A percentile compares a stretch with the other conserved stretches of the same genome.
These are phyloP conservation scores for Pistacia atlantica DNA, from an alignment of 345 rosid species.

Conservation along the genomic window DNA sequence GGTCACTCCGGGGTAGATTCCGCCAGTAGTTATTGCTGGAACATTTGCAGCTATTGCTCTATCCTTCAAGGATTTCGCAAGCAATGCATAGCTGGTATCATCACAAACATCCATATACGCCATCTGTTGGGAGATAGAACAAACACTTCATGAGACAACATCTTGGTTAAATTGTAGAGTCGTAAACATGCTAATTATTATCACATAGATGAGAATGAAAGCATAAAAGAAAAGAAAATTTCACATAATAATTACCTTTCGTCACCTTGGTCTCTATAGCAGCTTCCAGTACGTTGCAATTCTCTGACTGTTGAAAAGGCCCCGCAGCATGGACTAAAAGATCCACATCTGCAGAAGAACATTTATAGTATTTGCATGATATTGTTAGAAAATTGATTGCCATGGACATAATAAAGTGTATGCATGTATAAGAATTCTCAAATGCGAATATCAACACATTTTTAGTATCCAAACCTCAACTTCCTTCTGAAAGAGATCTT, in stretches of 20 bases:
- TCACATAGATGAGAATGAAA: conserved; percentile 5
- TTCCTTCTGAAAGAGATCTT: too few species aligned
- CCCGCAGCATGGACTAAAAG: conserved; percentile 96
- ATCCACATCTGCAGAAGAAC: conserved; percentile 68
- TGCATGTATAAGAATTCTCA: background rate
- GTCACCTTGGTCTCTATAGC: conserved; percentile 98
- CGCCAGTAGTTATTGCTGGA: conserved; percentile 82
- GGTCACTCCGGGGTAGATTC: conserved; percentile 98
- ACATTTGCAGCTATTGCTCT: conserved; percentile 73
- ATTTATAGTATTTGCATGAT: background rate
- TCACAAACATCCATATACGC: conserved; percentile 94
- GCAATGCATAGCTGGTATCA: conserved; percentile 71
- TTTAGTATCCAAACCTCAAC: too few species aligned
- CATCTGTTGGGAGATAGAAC: conserved; percentile 51
- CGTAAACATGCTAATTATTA: background rate
- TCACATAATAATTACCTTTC: conserved; percentile 44
- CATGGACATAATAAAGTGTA: background rate
- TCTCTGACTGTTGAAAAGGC: conserved; percentile 84
- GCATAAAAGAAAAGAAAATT: conserved; percentile 5
- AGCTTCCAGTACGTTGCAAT: conserved; percentile 81
- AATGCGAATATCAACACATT: too few species aligned
- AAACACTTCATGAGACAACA: background rate
- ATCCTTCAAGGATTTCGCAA: conserved; percentile 71
- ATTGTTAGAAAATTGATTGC: conserved; percentile 18
- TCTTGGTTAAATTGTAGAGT: background rate